Conservation (phyloP, 192 early-diverging fungal species). For the Kickxella alabastrina region DNA sequence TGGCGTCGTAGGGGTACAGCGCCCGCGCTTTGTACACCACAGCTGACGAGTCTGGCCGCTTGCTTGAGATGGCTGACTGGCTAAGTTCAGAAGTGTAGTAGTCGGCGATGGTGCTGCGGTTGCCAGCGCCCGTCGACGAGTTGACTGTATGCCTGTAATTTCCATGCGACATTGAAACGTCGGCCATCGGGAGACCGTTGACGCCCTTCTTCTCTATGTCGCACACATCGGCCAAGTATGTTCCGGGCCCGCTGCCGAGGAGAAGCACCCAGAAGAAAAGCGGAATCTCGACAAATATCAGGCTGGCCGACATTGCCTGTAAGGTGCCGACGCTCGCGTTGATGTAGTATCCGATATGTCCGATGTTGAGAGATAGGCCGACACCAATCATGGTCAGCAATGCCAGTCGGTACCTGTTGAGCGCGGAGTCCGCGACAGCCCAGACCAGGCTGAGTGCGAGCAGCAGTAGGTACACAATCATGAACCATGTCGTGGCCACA, state of each 20-base stretch:
- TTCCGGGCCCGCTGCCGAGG: conserved; percentile 64
- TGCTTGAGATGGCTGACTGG: conserved; percentile 35
- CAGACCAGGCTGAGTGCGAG: conserved; percentile 22
- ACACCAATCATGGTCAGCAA: conserved; percentile 42
- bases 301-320: conserved; percentile 50
- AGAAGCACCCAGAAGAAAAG: conserved; percentile 64
- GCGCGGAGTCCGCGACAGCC: conserved; percentile 28
- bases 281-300: conserved; percentile 51
- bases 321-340: conserved; percentile 35
- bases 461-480: conserved; percentile 31
- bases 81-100: conserved; percentile 39
- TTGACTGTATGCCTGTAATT: conserved; percentile 43
- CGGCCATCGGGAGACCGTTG: conserved; percentile 9
- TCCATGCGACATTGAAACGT: conserved; percentile 27
- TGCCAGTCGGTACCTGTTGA: conserved; percentile 48
- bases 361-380: conserved; percentile 34
- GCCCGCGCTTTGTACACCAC: conserved; percentile 63
- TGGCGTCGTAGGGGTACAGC: conserved; percentile 79
- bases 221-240: conserved; percentile 47
- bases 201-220: conserved; percentile 38
- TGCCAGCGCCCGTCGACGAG: conserved; percentile 17
- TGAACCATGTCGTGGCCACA: conserved; percentile 46
- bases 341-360: conserved; percentile 50
- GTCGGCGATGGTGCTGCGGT: conserved; percentile 32
- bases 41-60: conserved; percentile 35